Evolutionary conservation across 2,329 filamentous ascomycete genomes (phyloP).

Genomic region (Phialemoniopsis sp.): DNA sequence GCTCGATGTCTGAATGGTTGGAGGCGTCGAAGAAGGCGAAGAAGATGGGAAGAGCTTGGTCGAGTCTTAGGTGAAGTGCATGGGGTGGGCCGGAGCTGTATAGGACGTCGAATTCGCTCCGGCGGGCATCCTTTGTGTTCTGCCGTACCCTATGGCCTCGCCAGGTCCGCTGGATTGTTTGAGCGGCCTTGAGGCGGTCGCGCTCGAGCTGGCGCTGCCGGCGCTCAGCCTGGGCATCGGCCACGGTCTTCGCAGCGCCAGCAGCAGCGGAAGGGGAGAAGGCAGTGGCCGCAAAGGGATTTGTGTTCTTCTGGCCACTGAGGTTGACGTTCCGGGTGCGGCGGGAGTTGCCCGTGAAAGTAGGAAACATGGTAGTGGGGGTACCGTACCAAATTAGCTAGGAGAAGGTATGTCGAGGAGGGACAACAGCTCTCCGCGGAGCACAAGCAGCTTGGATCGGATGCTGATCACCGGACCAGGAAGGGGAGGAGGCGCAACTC

Average conservation of each 20-base stretch:
- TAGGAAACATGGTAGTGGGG: slow-evolving; percentile 69
- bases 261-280: slow-evolving; percentile 53
- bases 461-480: neutral
- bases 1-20: slow-evolving; percentile 39
- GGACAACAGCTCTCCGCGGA: too few relatives aligned
- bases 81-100: slow-evolving; percentile 33
- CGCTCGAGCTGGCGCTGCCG: slow-evolving; percentile 76
- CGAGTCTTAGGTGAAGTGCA: slow-evolving; percentile 26
- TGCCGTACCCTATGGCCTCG: slow-evolving; percentile 67
- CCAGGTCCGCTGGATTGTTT: slow-evolving; percentile 76
- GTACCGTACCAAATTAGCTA: neutral
- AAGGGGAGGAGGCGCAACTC: neutral
- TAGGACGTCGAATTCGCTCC: slow-evolving; percentile 58
- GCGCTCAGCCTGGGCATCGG: slow-evolving; percentile 83
- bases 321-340: slow-evolving; percentile 91
- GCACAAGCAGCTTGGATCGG: too few relatives aligned
- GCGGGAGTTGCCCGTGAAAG: slow-evolving; percentile 84
- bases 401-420: neutral
- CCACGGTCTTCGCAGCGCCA: slow-evolving; percentile 72
- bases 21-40: slow-evolving; percentile 43
- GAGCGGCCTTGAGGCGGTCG: slow-evolving; percentile 69
- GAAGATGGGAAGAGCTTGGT: slow-evolving; percentile 40
- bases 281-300: slow-evolving; percentile 69
- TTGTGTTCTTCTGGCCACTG: slow-evolving; percentile 69
- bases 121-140: slow-evolving; percentile 50